Evolutionary conservation across 306 rosid species (phyloP).

Genomic region (Amphicarpaea edgeworthii): DNA sequence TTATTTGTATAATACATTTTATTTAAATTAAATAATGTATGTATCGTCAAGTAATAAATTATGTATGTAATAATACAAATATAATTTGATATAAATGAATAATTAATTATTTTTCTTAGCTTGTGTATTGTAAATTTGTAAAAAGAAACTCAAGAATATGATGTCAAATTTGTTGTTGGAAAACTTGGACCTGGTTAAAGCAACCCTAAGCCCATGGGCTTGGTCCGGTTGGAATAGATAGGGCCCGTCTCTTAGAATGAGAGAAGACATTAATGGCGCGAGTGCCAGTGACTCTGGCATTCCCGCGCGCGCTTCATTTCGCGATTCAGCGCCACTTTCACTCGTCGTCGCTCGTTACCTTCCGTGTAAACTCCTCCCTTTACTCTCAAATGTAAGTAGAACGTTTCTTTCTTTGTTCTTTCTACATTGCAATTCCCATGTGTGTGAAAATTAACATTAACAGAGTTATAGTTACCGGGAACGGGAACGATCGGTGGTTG

Average conservation of each 20-base stretch:
- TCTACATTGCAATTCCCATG: neutral
- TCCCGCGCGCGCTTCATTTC: slow-evolving; percentile 12
- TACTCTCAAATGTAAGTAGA: neutral
- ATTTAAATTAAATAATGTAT: neutral
- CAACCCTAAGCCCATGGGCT: slow-evolving; percentile 17
- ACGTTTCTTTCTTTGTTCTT: too few relatives aligned
- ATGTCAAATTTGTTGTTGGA: too few relatives aligned
- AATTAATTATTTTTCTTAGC: too few relatives aligned
- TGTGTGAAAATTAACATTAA: neutral
- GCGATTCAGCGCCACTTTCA: neutral
- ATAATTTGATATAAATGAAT: neutral
- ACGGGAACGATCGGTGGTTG: slow-evolving; percentile 1
- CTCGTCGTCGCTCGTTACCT: neutral
- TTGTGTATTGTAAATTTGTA: neutral
- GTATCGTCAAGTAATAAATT: neutral
- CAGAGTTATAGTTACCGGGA: neutral
- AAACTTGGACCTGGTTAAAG: neutral
- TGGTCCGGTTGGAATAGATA: neutral
- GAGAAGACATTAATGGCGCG: neutral
- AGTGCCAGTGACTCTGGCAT: too few relatives aligned
- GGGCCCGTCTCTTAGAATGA: neutral
- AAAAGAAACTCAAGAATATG: too few relatives aligned
- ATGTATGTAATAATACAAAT: neutral
- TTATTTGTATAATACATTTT: neutral
- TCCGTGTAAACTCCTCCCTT: neutral